Conservation (phyloP, 2,329 filamentous ascomycete species). For the Emergomyces orientalis region DNA sequence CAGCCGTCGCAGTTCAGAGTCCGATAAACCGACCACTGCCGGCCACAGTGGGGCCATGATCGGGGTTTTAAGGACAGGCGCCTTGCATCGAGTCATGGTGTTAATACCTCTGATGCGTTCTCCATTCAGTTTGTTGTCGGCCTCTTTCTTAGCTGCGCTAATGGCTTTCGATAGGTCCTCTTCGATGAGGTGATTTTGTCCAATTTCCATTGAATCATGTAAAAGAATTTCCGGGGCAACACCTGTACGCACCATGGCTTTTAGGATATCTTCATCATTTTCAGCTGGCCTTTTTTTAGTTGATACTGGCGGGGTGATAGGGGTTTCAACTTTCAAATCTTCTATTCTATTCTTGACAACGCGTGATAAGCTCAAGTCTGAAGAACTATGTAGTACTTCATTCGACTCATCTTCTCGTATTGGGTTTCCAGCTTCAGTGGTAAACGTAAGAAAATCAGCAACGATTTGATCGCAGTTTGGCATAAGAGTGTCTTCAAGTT, state of each 20-base stretch:
- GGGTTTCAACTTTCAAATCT: slow-evolving; percentile 39
- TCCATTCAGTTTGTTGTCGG: slow-evolving; percentile 28
- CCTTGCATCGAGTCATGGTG: slow-evolving; percentile 39
- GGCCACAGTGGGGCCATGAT: slow-evolving; percentile 42
- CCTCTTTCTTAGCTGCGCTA: slow-evolving; percentile 19
- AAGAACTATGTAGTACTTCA: not conserved
- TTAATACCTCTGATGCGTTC: slow-evolving; percentile 41
- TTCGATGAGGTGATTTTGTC: slow-evolving; percentile 27
- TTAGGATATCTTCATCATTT: slow-evolving; percentile 9
- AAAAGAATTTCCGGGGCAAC: slow-evolving; percentile 28
- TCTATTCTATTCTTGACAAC: slow-evolving; percentile 15
- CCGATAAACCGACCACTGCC: slow-evolving; percentile 20
- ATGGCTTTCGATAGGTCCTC: slow-evolving; percentile 30
- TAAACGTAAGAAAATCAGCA: not conserved
- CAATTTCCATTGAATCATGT: slow-evolving; percentile 26
- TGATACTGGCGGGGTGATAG: slow-evolving; percentile 36
- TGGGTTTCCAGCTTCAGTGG: not conserved
- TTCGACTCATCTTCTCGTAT: slow-evolving; percentile 1
- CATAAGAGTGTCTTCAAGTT: slow-evolving; percentile 20
- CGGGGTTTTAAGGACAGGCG: slow-evolving; percentile 41
- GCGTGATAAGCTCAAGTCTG: not conserved
- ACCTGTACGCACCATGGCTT: not conserved
- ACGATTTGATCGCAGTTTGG: not conserved
- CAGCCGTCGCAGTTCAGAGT: not conserved
- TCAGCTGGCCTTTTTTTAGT: slow-evolving; percentile 1